Evolutionary conservation across 2,329 filamentous ascomycete genomes (phyloP).

Genomic region (Fusarium kyushuense): DNA sequence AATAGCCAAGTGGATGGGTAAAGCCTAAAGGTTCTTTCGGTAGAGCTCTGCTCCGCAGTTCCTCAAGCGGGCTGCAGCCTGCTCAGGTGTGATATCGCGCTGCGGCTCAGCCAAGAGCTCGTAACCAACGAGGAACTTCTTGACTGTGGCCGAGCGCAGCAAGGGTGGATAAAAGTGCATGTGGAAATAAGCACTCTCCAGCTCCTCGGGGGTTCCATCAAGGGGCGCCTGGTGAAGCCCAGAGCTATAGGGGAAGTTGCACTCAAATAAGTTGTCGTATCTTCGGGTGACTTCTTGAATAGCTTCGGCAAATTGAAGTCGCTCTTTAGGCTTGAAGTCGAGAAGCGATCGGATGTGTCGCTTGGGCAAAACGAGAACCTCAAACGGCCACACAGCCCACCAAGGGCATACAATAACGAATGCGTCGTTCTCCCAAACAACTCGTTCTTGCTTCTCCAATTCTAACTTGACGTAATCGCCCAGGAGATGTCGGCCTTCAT

Average conservation of each 20-base stretch:
- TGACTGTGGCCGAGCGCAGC: conserved; percentile 89
- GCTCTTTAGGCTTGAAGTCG: conserved; percentile 80
- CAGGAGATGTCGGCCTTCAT: conserved; percentile 80
- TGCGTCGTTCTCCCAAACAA: conserved; percentile 86
- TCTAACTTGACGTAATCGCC: conserved; percentile 90
- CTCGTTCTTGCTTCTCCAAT: conserved; percentile 81
- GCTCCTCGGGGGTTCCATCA: conserved; percentile 82
- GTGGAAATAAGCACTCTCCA: conserved; percentile 90
- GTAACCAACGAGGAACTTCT: conserved; percentile 96
- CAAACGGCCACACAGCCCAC: conserved; percentile 99
- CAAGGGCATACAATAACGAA: conserved; percentile 94
- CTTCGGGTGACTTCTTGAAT: conserved; percentile 89
- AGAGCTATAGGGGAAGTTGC: conserved; percentile 96
- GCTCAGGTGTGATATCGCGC: conserved; percentile 96
- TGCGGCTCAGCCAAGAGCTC: conserved; percentile 98
- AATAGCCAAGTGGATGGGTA: conserved; percentile 2
- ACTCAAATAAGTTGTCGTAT: conserved; percentile 98
- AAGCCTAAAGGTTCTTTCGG: conserved; percentile 65
- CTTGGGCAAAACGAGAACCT: conserved; percentile 90
- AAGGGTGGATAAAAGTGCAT: conserved; percentile 98
- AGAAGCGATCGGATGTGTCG: conserved; percentile 86
- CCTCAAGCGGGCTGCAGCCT: conserved; percentile 83
- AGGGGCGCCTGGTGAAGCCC: conserved; percentile 96
- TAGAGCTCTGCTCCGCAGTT: conserved; percentile 86
- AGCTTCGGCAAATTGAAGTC: conserved; percentile 79